Evolutionary conservation across 1,139 yeast genomes (phyloP).

Genomic region (Blastobotrys arbuscula): DNA sequence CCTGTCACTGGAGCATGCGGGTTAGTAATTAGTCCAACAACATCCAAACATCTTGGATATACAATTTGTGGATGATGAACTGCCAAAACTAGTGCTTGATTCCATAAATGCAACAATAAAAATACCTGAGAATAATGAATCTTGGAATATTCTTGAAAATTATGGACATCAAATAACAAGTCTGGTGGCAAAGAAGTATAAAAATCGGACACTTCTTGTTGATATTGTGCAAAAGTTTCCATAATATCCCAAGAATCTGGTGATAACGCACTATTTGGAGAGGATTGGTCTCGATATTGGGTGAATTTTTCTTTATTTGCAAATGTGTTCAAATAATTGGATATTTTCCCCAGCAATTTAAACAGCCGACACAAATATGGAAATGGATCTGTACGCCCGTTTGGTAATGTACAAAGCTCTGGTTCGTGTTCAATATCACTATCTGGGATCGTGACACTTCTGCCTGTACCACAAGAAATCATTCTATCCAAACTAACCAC

Average conservation of each 20-base stretch:
- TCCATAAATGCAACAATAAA: constrained; percentile 27
- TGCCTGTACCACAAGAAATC: constrained; percentile 29
- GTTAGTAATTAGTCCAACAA: constrained; percentile 20
- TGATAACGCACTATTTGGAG: constrained; percentile 14
- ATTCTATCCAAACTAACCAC: constrained; percentile 28
- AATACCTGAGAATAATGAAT: constrained; percentile 26
- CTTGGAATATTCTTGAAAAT: constrained; percentile 26
- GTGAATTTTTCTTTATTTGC: constrained; percentile 7
- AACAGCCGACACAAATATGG: constrained; percentile 27
- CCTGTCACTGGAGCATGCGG: constrained; percentile 27
- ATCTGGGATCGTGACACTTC: constrained; percentile 22
- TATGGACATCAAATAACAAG: constrained; percentile 27
- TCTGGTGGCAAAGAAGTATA: constrained; percentile 26
- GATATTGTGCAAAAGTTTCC: constrained; percentile 21
- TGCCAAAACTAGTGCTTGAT: constrained; percentile 29
- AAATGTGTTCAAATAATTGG: constrained; percentile 24
- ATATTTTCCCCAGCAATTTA: constrained; percentile 25
- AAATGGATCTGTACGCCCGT: constrained; percentile 26
- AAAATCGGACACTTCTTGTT: constrained; percentile 26
- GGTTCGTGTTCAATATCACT: constrained; percentile 22
- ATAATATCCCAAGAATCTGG: constrained; percentile 18
- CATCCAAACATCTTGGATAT: constrained; percentile 25
- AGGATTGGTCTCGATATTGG: constrained; percentile 6
- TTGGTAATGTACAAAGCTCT: constrained; percentile 11
- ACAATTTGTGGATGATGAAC: constrained; percentile 28